Evolutionary conservation across 805 yeast species (phyloP), one percentile per base, ranked within the genome.

Genomic region (Starmera dryadoides): DNA sequence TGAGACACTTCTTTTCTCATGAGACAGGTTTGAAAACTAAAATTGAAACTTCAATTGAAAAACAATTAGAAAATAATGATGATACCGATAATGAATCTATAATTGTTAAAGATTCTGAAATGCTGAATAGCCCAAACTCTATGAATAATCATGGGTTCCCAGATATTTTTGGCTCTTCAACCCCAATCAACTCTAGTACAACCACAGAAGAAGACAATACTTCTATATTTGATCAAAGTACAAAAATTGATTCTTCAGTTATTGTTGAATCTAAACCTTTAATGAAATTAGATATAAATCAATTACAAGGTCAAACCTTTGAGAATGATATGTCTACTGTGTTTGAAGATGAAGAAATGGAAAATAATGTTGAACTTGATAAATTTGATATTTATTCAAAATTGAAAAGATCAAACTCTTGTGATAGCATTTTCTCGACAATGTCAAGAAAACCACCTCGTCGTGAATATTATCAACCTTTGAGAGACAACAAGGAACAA

Each of bases 351-450:
- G 28, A 25, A 4, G 34, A 17, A 20, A 14, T 32, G 12, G 34
- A 32, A 19, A 32, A 23, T 19, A 32, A n/a, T 15, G 11, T 16
- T 30, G 31, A 22, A 2, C 17, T 6, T 2, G 22, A 31, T 12
- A 25, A 25, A 8, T 25, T 25, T 25, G 28, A 25, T 5, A 25
- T 25, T 12, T 25, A 25, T 11, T 17, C 32, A 30, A 30, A 17
- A 16, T 44, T 55, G 34, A 52, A 52, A 41, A 46, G 59, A 44
- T 52, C 59, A 11, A 55, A 50, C 35, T 55, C 59, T 2, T 53
- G 55, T 41, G 58, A 55, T 37, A 47, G 53, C 30, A 49, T 55
- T 11, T 55, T 55, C 38, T 50, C 57, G 8, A 43, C 47, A 2
- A 20, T 18, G 12, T 34, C 53, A 1, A 49, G 52, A 38, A 42